Conservation (phyloP, 805 yeast species). For the Saccharomyces kudriavzevii region DNA sequence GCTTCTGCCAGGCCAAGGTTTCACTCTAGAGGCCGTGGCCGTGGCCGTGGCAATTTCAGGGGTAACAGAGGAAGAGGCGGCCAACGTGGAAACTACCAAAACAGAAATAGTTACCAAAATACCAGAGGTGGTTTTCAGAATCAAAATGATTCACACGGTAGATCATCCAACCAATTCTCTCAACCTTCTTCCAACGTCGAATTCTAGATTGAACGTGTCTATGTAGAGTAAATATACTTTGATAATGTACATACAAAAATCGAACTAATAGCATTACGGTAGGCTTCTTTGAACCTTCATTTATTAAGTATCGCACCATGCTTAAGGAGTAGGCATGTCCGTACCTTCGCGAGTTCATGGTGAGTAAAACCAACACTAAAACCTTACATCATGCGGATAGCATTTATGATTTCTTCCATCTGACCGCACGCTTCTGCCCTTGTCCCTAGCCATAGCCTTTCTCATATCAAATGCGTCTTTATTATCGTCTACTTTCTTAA, state of each 20-base stretch:
- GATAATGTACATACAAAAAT: neutral
- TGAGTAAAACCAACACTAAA: conserved; percentile 28
- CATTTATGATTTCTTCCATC: conserved; percentile 57
- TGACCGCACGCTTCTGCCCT: conserved; percentile 41
- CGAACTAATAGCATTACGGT: neutral
- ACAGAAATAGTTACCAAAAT: neutral
- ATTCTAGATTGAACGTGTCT: neutral
- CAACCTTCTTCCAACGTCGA: neutral
- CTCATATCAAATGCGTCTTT: conserved; percentile 89
- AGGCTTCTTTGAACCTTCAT: neutral
- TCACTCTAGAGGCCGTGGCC: conserved; percentile 39
- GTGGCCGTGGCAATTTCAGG: conserved; percentile 46
- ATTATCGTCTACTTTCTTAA: conserved; percentile 48
- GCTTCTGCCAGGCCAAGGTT: conserved; percentile 40
- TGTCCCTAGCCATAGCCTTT: conserved; percentile 52
- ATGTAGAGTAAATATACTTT: neutral
- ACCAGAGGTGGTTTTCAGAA: neutral
- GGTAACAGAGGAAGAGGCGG: conserved; percentile 32
- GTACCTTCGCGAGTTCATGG: neutral
- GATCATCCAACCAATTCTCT: neutral
- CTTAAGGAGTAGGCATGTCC: no score
- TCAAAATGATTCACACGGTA: neutral
- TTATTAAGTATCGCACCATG: neutral
- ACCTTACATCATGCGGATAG: conserved; percentile 58
- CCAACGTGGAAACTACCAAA: conserved; percentile 26